Evolutionary conservation across 257 asterid species (phyloP).

Genomic region (Rubia yunnanensis): DNA sequence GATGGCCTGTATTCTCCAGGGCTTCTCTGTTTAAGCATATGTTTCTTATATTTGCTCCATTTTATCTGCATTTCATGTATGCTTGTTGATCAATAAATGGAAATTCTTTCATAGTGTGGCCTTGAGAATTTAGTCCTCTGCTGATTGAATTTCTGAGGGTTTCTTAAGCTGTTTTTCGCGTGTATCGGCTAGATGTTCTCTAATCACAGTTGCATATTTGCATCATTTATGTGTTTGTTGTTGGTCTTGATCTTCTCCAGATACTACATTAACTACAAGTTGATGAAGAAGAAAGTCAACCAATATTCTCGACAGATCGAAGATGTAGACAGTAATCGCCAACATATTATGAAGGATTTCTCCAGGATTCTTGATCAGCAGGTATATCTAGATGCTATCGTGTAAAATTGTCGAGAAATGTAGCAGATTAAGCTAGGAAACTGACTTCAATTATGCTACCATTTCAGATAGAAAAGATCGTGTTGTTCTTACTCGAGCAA

Average conservation of each 20-base stretch:
- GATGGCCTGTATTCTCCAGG: not conserved
- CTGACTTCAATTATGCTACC: not conserved
- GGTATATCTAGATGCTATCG: constrained; percentile 20
- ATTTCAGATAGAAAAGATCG: constrained; percentile 77
- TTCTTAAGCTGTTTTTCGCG: not conserved
- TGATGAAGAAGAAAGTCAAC: constrained; percentile 83
- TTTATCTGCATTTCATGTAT: not conserved
- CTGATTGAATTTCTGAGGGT: not conserved
- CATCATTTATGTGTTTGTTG: not conserved
- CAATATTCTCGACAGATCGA: constrained; percentile 65
- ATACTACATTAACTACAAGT: constrained; percentile 90
- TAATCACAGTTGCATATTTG: not conserved
- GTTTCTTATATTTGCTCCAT: too few relatives aligned
- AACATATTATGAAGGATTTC: constrained; percentile 81
- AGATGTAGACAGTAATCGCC: constrained; percentile 47
- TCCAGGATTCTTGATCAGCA: constrained; percentile 80
- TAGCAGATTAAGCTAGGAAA: not conserved
- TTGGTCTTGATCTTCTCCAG: constrained; percentile 29
- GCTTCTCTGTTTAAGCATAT: not conserved
- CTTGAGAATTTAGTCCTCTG: not conserved
- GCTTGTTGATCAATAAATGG: not conserved
- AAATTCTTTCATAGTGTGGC: not conserved
- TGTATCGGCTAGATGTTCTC: not conserved
- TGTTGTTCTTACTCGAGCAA: constrained; percentile 82
- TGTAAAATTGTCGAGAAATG: not conserved